Evolutionary conservation across 163 green algal species (phyloP).

Genomic region (Scenedesmus sp.): DNA sequence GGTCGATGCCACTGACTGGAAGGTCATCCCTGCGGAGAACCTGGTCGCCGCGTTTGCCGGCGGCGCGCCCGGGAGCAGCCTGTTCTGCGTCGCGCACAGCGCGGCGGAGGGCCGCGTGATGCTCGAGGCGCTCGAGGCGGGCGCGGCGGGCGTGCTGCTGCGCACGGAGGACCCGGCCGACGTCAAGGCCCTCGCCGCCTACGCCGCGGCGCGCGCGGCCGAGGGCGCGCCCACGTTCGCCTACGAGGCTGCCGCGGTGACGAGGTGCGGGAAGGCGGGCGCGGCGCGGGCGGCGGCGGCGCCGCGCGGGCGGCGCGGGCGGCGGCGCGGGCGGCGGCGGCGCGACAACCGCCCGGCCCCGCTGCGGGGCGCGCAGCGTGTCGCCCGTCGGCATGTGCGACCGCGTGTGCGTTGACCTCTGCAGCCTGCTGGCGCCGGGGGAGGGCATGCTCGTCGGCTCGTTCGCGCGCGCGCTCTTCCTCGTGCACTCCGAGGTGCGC

Average conservation of each 20-base stretch:
- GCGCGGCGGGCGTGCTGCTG: conserved; percentile 82
- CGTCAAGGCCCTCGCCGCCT: conserved; percentile 41
- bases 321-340: no score
- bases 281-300: no score
- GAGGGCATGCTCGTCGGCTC: conserved; percentile 91
- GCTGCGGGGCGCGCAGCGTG: conserved; percentile 48
- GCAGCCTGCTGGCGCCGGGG: conserved; percentile 71
- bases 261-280: no score
- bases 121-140: conserved; percentile 83
- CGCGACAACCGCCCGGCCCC: no score
- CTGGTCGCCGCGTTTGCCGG: conserved; percentile 77
- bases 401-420: conserved; percentile 85
- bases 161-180: conserved; percentile 62
- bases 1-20: conserved; percentile 45
- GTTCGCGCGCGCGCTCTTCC: conserved; percentile 87
- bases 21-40: conserved; percentile 94
- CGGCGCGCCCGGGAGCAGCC: conserved; percentile 29
- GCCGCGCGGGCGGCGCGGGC: no score
- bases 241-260: conserved; percentile 69
- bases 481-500: conserved; percentile 89
- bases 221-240: conserved; percentile 33
- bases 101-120: conserved; percentile 68
- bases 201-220: not conserved
- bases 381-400: conserved; percentile 81
- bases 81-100: conserved; percentile 68